Evolutionary conservation across 306 rosid genomes (phyloP), one percentile per base, ranked within the genome.

Genomic region (Quercus glauca): DNA sequence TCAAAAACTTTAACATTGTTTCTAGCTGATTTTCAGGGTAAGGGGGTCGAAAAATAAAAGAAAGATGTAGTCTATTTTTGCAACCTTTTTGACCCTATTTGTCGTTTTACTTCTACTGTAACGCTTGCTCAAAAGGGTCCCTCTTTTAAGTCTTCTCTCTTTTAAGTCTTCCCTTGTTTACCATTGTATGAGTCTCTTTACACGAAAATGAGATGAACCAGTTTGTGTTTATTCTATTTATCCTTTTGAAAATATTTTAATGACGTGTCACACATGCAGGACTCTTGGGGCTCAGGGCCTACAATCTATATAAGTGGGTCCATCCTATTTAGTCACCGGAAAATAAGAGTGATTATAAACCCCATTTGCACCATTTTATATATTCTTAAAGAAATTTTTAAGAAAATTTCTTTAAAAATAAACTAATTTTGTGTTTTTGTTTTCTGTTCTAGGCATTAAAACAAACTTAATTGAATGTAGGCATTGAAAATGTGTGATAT

Each of bases 181-280:
- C 53, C 53, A 49, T 49, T 49, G 14, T 49, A 3, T 49, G 17
- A 49, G 53, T 49, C 14, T 17, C 23, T 58, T 60, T 60, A 1
- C 68, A 61, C 26, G 19, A 15, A 11, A 11, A 4, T 25, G 35
- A 25, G 68, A 61, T 25, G 68, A 61, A 61, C 26, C 10, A 6
- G 12, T 13, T 57, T 4, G 25, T 33, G 12, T 56, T 45, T 59
- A 3, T 56, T 26, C 15, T 49, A 5, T 69, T 75, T 11, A 29
- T 26, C 0, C 7, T 8, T 23, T 35, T 28, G 43, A 29, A 64
- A 2, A 29, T 5, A 2, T 14, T 35, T 3, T 14, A 7, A 7
- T 57, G 73, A 77, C 51, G 41, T 82, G 79, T 69, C 79, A 17
- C 58, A 71, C 85, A 82, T 82, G 85, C 82, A 82, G 25, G 45